Evolutionary conservation across 139 green algal genomes (phyloP).

Genomic region (Chlorella sp.): DNA sequence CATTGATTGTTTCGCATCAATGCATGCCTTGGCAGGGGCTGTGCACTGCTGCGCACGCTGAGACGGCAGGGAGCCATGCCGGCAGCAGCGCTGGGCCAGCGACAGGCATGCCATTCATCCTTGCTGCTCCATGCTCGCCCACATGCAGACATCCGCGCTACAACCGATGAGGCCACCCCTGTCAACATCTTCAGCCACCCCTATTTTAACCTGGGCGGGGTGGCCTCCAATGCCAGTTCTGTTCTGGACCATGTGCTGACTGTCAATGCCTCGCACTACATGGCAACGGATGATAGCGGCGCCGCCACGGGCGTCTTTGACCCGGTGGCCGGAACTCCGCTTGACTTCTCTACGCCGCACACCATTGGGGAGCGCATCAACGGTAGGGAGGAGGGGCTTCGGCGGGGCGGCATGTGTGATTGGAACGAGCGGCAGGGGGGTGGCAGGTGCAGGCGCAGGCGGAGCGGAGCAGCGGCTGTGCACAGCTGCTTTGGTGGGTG

Average conservation of each 20-base stretch:
- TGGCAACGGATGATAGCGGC: not conserved
- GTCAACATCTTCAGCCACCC: slow-evolving; percentile 5
- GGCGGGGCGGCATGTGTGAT: not conserved
- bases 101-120: no score
- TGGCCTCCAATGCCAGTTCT: not conserved
- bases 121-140: no score
- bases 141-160: not conserved
- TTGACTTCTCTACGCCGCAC: not conserved
- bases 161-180: not conserved
- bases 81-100: no score
- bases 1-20: no score
- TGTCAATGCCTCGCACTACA: not conserved
- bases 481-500: not conserved
- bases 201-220: not conserved
- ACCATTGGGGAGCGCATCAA: slow-evolving; percentile 10
- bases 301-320: not conserved
- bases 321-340: not conserved
- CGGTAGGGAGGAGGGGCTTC: not conserved
- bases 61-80: no score
- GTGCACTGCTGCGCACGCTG: not conserved
- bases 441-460: not conserved
- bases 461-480: not conserved
- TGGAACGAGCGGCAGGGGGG: not conserved
- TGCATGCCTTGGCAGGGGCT: no score
- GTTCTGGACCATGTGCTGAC: slow-evolving; percentile 4